Evolutionary conservation across 106 monocot genomes (phyloP).

Genomic region (Cymbidium sinense): DNA sequence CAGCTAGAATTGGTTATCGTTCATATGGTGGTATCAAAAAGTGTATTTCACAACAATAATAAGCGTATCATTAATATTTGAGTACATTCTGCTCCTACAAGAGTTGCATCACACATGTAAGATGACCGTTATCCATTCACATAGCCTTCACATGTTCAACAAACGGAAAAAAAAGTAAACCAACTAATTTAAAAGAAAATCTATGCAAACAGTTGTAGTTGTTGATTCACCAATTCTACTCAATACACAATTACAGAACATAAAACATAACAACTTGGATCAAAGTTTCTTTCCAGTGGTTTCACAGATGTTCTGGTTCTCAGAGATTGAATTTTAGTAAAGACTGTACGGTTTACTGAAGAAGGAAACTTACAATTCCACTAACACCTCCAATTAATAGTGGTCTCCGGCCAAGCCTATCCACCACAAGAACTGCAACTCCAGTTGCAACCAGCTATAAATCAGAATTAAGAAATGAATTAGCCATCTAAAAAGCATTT

Average conservation of each 20-base stretch:
- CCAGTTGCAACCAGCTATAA: constrained; percentile 83
- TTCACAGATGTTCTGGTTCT: neutral
- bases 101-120: neutral
- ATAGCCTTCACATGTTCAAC: neutral
- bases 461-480: neutral
- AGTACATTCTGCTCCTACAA: neutral
- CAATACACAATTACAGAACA: neutral
- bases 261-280: neutral
- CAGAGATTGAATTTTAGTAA: neutral
- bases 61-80: neutral
- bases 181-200: neutral
- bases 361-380: constrained; percentile 61
- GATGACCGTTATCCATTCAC: neutral
- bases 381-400: constrained; percentile 88
- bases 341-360: neutral
- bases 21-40: neutral
- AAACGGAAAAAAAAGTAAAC: neutral
- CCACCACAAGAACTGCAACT: constrained; percentile 82
- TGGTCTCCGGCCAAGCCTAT: constrained; percentile 82
- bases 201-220: neutral
- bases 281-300: neutral
- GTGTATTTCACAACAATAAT: neutral
- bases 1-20: neutral
- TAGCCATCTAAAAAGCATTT: neutral
- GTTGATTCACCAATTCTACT: neutral